Percentiles rank a stretch among this genome's conserved stretches.
These are phyloP conservation scores for Umbelopsis sp. DNA, from an alignment of 192 early-diverging fungal species.

Conservation along the genomic window DNA sequence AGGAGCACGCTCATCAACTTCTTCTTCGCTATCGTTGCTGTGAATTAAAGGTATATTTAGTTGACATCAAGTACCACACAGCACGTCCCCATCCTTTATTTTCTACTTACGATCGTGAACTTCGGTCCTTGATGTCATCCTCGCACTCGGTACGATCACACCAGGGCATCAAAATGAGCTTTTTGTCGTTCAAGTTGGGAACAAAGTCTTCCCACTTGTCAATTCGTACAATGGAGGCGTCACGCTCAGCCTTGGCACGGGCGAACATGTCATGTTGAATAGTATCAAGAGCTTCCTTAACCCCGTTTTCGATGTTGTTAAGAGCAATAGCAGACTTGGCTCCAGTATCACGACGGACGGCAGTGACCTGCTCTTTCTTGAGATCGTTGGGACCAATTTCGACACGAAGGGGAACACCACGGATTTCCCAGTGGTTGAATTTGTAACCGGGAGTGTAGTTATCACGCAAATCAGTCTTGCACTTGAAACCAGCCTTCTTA, in stretches of 20 bases:
- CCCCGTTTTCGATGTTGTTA: constrained; percentile 55
- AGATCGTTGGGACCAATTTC: constrained; percentile 98
- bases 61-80: background rate
- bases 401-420: constrained; percentile 95
- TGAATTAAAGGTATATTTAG: background rate
- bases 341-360: constrained; percentile 84
- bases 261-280: constrained; percentile 93
- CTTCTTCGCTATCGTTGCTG: constrained; percentile 62
- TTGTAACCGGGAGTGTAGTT: constrained; percentile 86
- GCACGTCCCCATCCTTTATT: background rate
- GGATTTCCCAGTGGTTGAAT: constrained; percentile 98
- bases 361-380: constrained; percentile 73
- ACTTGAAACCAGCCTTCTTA: constrained; percentile 41
- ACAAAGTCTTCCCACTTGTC: constrained; percentile 95
- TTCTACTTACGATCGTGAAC: constrained; percentile 64
- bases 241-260: constrained; percentile 78
- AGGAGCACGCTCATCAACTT: constrained; percentile 93
- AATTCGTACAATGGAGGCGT: constrained; percentile 74
- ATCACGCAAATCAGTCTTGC: constrained; percentile 38
- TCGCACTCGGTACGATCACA: constrained; percentile 92
- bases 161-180: constrained; percentile 91
- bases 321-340: constrained; percentile 64
- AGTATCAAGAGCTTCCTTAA: constrained; percentile 66
- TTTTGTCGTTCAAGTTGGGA: constrained; percentile 85
- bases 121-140: constrained; percentile 94